Evolutionary conservation across 2,329 filamentous ascomycete species (phyloP).

Genomic region (Aureobasidium sp.): DNA sequence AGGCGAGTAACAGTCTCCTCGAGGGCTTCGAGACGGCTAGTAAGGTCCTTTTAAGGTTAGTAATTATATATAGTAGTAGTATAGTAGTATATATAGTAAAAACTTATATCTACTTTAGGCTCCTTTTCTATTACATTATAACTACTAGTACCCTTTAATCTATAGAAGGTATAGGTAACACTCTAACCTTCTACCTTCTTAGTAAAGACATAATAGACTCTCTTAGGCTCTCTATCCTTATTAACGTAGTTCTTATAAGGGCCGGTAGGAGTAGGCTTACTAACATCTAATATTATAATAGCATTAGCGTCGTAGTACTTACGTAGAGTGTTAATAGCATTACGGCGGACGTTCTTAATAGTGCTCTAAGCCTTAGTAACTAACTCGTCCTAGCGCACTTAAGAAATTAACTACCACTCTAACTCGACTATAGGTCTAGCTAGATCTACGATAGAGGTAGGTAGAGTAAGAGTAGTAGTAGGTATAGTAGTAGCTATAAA

Average conservation of each 20-base stretch:
- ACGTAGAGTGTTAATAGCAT: neutral
- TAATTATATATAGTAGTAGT: neutral
- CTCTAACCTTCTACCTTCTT: neutral
- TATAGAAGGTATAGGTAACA: neutral
- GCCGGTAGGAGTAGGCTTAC: neutral
- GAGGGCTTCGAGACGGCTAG: too few relatives aligned
- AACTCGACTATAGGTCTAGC: neutral
- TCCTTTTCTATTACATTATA: neutral
- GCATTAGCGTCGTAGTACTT: neutral
- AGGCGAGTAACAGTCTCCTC: too few relatives aligned
- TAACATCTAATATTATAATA: neutral
- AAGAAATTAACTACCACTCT: neutral
- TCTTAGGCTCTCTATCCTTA: neutral
- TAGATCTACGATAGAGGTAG: neutral
- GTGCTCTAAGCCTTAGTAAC: too few relatives aligned
- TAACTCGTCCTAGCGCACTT: neutral
- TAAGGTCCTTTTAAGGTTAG: too few relatives aligned
- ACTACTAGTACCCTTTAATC: neutral
- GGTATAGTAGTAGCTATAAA: neutral
- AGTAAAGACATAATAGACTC: neutral
- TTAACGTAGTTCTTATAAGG: neutral
- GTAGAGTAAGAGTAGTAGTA: neutral
- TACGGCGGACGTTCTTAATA: neutral
- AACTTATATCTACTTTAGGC: neutral
- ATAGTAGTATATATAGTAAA: neutral